These are phyloP conservation scores for Didymella pomorum DNA, from an alignment of 2,329 filamentous ascomycete species.

Conservation along the genomic window DNA sequence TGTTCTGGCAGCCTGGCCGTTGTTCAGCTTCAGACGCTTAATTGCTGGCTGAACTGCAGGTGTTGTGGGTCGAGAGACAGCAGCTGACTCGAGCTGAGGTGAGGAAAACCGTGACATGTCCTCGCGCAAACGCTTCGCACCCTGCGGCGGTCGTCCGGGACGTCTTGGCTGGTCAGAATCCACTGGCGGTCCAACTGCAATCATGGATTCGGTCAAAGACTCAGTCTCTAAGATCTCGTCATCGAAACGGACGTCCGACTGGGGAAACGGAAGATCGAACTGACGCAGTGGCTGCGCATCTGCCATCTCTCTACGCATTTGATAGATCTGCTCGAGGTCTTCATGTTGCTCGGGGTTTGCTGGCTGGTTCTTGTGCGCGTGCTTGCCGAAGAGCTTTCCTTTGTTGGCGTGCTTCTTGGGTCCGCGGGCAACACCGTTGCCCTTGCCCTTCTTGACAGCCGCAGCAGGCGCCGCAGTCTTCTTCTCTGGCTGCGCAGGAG, in stretches of 20 bases:
- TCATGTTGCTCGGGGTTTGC: constrained; percentile 38
- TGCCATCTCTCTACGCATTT: constrained; percentile 37
- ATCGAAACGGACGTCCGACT: constrained; percentile 48
- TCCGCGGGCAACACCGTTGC: constrained; percentile 36
- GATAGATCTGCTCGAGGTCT: constrained; percentile 37
- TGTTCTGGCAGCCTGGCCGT: constrained; percentile 47
- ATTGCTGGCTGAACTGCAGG: constrained; percentile 40
- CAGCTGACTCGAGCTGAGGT: constrained; percentile 42
- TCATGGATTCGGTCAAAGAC: constrained; percentile 47
- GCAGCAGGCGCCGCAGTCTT: constrained; percentile 29
- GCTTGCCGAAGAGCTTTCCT: constrained; percentile 41
- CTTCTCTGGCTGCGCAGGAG: constrained; percentile 38
- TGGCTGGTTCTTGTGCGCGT: constrained; percentile 40
- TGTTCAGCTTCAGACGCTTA: constrained; percentile 48
- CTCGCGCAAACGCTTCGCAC: constrained; percentile 45
- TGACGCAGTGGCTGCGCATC: constrained; percentile 37
- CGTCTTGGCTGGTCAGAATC: constrained; percentile 43
- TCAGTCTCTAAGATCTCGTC: constrained; percentile 49
- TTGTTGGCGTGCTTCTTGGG: constrained; percentile 46
- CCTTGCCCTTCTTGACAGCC: constrained; percentile 41
- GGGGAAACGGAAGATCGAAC: constrained; percentile 32
- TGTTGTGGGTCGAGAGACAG: constrained; percentile 45
- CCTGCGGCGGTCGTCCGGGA: constrained; percentile 38
- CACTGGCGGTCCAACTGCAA: constrained; percentile 47
- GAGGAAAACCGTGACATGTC: constrained; percentile 43